phyloP scores from a whole-genome alignment of 2,329 filamentous ascomycete species.

The Podosphaera fusca region DNA sequence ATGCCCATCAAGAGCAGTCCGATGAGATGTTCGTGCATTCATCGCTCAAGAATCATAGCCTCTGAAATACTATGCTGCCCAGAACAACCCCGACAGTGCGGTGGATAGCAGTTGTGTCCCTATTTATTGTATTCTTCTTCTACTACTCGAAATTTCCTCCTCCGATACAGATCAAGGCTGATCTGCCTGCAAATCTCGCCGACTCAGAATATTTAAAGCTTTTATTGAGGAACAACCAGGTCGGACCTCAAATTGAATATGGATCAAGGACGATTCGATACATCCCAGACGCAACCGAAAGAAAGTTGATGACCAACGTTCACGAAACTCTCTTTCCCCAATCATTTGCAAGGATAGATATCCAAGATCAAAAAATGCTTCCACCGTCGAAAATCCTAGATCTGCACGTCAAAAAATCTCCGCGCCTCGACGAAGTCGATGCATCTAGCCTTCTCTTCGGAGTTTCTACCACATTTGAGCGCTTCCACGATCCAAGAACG shows the following conservation, averaged over 20 bases:
- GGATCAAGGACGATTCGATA: slow-evolving; percentile 13
- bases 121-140: not conserved
- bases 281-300: slow-evolving; percentile 10
- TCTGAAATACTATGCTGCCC: not conserved
- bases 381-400: slow-evolving; percentile 8
- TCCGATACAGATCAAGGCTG: not conserved
- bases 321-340: slow-evolving; percentile 11
- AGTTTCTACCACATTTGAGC: slow-evolving; percentile 32
- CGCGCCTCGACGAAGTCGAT: slow-evolving; percentile 27
- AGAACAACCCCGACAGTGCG: slow-evolving; percentile 1
- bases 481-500: slow-evolving; percentile 27
- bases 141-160: slow-evolving; percentile 1
- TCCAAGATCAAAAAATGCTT: slow-evolving; percentile 5
- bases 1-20: not conserved
- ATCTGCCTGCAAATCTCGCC: slow-evolving; percentile 2
- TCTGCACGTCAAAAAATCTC: slow-evolving; percentile 18
- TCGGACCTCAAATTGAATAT: slow-evolving; percentile 12
- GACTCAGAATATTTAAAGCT: slow-evolving; percentile 9
- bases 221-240: slow-evolving; percentile 9
- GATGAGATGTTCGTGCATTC: not conserved
- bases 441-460: slow-evolving; percentile 34
- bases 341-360: slow-evolving; percentile 8
- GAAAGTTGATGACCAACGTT: slow-evolving; percentile 10
- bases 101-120: slow-evolving; percentile 1
- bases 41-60: not conserved